A percentile compares a stretch with the other conserved stretches of the same genome.
phyloP scores from a whole-genome alignment of 2,329 filamentous ascomycete genomes.

The Parasarocladium wereldwijsianum region DNA sequence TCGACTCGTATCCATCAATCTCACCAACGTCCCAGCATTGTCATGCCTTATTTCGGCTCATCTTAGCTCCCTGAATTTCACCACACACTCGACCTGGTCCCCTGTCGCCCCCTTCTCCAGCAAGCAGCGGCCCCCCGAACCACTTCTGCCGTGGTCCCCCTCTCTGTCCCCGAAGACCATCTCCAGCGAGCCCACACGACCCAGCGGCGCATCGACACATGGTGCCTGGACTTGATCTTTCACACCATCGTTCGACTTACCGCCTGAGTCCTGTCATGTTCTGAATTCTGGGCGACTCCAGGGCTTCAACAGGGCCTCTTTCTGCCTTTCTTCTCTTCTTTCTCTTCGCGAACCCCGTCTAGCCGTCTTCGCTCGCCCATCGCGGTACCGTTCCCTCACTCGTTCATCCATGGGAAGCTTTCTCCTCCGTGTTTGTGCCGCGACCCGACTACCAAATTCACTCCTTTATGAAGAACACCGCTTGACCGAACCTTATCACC shows the following conservation, averaged over 20 bases:
- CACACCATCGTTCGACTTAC: conserved; percentile 3
- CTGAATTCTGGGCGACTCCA: conserved; percentile 2
- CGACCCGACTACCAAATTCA: conserved; percentile 28
- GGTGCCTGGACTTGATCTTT: conserved; percentile 1
- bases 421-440: conserved; percentile 30
- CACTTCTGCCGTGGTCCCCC: conserved; percentile 2
- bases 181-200: not conserved
- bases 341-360: conserved; percentile 4
- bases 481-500: conserved; percentile 22
- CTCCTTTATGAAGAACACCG: conserved; percentile 29
- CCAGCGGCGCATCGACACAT: conserved; percentile 1
- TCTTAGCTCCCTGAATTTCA: conserved; percentile 1
- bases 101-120: conserved; percentile 2
- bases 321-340: conserved; percentile 1
- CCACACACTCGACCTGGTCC: conserved; percentile 3
- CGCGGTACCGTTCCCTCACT: conserved; percentile 4
- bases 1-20: too few relatives aligned
- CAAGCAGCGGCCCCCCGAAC: conserved; percentile 2
- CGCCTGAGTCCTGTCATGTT: too few relatives aligned
- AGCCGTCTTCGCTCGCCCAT: too few relatives aligned
- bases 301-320: conserved; percentile 1
- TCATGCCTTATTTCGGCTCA: too few relatives aligned
- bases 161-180: too few relatives aligned
- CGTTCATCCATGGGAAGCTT: conserved; percentile 29
- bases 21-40: too few relatives aligned